These are phyloP conservation scores for Geotrichum candidum DNA, from an alignment of 1,139 yeast genomes.

Conservation along the genomic window DNA sequence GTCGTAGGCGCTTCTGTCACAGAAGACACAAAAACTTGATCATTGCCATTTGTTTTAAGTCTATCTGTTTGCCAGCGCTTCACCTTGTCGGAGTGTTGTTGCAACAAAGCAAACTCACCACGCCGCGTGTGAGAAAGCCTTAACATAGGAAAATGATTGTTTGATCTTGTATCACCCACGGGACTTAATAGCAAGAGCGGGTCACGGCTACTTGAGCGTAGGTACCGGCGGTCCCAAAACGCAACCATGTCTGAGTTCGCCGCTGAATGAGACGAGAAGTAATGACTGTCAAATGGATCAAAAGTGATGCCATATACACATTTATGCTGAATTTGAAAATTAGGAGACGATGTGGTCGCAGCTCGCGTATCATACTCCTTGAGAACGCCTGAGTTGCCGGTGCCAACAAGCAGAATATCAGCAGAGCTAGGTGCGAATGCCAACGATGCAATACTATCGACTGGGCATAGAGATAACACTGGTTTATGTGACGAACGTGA, in stretches of 20 bases:
- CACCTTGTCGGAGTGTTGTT: slow-evolving; percentile 70
- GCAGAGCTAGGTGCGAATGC: slow-evolving; percentile 60
- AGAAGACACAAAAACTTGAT: slow-evolving; percentile 63
- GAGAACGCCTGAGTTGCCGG: slow-evolving; percentile 54
- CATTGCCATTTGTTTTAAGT: slow-evolving; percentile 43
- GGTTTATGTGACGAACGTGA: neutral
- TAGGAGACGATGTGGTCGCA: slow-evolving; percentile 35
- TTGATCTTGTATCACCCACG: slow-evolving; percentile 2
- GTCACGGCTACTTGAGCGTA: slow-evolving; percentile 33
- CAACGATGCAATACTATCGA: slow-evolving; percentile 68
- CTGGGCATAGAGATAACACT: slow-evolving; percentile 40
- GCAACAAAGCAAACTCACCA: slow-evolving; percentile 75
- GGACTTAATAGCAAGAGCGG: slow-evolving; percentile 44
- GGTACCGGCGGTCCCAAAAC: slow-evolving; percentile 78
- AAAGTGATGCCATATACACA: slow-evolving; percentile 63
- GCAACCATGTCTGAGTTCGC: slow-evolving; percentile 83
- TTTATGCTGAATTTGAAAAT: slow-evolving; percentile 62
- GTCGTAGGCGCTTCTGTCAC: slow-evolving; percentile 72
- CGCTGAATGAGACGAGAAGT: slow-evolving; percentile 55
- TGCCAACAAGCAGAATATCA: slow-evolving; percentile 58
- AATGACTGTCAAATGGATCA: slow-evolving; percentile 59
- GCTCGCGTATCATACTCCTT: slow-evolving; percentile 72
- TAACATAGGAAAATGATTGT: slow-evolving; percentile 37
- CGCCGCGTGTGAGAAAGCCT: slow-evolving; percentile 61
- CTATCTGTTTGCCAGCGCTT: slow-evolving; percentile 77